phyloP scores from a whole-genome alignment of 768 basidiomycete genomes.

The Mycena venus region DNA sequence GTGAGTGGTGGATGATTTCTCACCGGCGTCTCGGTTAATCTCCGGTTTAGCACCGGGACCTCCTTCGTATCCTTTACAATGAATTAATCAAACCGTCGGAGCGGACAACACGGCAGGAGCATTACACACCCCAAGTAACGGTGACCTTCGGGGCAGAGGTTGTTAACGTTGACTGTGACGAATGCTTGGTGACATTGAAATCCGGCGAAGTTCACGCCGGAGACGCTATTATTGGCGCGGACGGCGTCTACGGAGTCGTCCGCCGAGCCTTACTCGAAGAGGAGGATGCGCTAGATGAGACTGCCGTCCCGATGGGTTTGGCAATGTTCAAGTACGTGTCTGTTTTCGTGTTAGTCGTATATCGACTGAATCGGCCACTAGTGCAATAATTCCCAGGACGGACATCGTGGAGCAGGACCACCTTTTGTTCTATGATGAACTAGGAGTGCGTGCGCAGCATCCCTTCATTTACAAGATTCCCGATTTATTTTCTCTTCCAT shows the following conservation, averaged over 20 bases:
- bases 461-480: not conserved
- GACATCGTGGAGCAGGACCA: not conserved
- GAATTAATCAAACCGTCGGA: not conserved
- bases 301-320: not conserved
- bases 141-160: slow-evolving; percentile 19
- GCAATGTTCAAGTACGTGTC: slow-evolving; percentile 15
- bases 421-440: not conserved
- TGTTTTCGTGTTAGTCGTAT: not conserved
- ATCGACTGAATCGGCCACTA: not conserved
- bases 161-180: not conserved
- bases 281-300: not conserved
- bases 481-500: not conserved
- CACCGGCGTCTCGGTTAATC: not conserved
- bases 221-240: no score
- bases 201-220: slow-evolving; percentile 10
- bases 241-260: slow-evolving; percentile 12
- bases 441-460: not conserved
- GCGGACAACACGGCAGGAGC: not conserved
- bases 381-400: not conserved
- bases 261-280: not conserved
- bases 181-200: slow-evolving; percentile 10
- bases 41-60: slow-evolving; percentile 12
- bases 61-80: slow-evolving; percentile 21
- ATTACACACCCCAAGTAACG: not conserved
- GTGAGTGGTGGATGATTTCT: not conserved